Evolutionary conservation across 1,139 yeast species (phyloP), one percentile per base, ranked within the genome.

Genomic region (Magnusiomyces tetraspermus): DNA sequence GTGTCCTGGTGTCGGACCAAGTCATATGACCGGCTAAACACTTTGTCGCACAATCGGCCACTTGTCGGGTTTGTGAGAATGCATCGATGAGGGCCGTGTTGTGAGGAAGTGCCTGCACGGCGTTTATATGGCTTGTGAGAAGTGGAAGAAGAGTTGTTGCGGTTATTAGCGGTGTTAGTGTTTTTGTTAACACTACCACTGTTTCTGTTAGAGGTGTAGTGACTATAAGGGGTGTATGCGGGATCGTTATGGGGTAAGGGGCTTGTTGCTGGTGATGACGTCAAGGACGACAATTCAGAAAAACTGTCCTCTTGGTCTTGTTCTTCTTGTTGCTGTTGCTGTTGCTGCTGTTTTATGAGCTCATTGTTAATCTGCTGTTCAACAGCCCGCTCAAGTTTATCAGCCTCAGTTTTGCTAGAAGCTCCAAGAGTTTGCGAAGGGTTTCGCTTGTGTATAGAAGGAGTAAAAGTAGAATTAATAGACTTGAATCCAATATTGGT

Each of bases 1-100:
- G 97, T 90, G 66, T 92, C 96, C 70, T 90, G 96, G 68, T 92
- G 97, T 62, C 98, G 79, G 31, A 90, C 85, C 63, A 92, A 76
- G 71, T 92, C 98, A 64, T 92, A 92, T 33, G 96, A 95, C 61
- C 98, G 78, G 19, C 97, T 88, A 66, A 92, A 92, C 58, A 85
- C 79, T 62, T 95, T 86, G 59, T 80, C 73, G 67, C 97, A 90
- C 51, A 80, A 76, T 59, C 76, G 74, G 48, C 83, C 80, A 1
- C 82, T 76, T 21, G 72, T 63, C 19, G 87, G 83, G 63, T 82
- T 83, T 21, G 78, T 70, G 66, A 85, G 72, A 53, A 76, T 77
- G 65, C 89, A 82, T 42, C 77, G 72, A 58, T 78, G 84, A 8
- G 74, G 73, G 37, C 73, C 76, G 36, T 66, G 65, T 24, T 55